These are phyloP conservation scores for Fusarium annulatum DNA, from an alignment of 2,329 filamentous ascomycete species.

Conservation along the genomic window DNA sequence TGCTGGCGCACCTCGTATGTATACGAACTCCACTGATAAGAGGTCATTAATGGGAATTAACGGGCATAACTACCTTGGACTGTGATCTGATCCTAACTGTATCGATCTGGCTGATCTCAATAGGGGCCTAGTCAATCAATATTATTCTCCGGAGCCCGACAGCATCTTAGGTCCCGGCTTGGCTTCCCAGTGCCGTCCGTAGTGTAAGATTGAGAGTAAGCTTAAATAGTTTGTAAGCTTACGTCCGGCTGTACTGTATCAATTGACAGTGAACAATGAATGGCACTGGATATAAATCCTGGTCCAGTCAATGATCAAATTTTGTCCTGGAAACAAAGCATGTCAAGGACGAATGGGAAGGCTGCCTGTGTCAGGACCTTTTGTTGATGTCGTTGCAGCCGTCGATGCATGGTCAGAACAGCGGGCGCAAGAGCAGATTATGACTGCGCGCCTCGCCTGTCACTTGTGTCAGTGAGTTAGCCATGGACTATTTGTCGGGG, in stretches of 20 bases:
- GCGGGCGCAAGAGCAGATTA: neutral
- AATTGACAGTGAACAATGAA: neutral
- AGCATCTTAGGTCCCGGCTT: neutral
- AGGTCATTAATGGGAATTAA: neutral
- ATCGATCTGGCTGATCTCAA: neutral
- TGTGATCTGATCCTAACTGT: neutral
- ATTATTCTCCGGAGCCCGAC: neutral
- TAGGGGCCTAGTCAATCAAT: neutral
- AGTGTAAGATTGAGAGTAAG: neutral
- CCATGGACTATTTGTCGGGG: neutral
- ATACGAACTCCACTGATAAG: neutral
- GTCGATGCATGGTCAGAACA: neutral
- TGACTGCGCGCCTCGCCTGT: neutral
- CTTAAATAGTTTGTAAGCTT: neutral
- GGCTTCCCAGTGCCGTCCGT: neutral
- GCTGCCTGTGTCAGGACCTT: neutral
- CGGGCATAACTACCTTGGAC: neutral
- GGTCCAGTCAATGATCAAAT: neutral
- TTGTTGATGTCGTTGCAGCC: neutral
- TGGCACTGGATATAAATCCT: neutral
- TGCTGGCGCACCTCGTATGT: neutral
- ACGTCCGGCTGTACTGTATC: neutral
- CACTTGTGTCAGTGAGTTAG: neutral
- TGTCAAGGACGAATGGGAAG: neutral
- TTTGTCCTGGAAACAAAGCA: neutral